Percentiles rank a stretch among this genome's conserved stretches.
phyloP scores from a whole-genome alignment of 805 yeast genomes.

The Sungouiella blattae region DNA sequence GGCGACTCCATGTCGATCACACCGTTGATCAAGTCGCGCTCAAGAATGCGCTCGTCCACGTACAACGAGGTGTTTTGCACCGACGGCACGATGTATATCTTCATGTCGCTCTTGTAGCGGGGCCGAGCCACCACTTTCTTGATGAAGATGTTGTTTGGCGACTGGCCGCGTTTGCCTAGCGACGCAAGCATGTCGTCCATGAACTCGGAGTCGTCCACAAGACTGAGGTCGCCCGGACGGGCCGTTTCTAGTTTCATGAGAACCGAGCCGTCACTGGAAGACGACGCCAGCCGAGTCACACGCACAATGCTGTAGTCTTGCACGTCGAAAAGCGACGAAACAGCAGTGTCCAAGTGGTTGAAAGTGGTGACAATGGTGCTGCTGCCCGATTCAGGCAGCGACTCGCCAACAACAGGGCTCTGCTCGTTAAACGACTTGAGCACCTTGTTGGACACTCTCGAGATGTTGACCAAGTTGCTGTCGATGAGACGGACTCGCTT shows the following conservation, averaged over 20 bases:
- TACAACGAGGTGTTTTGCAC: conserved; percentile 36
- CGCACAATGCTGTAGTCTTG: conserved; percentile 45
- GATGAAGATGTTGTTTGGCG: conserved; percentile 47
- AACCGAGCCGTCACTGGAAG: conserved; percentile 49
- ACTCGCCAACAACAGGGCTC: conserved; percentile 6
- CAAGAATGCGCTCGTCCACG: conserved; percentile 48
- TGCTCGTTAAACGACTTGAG: conserved; percentile 27
- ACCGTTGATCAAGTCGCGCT: conserved; percentile 49
- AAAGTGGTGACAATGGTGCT: conserved; percentile 26
- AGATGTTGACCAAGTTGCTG: conserved; percentile 34
- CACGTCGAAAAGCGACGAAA: conserved; percentile 38
- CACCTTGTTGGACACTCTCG: conserved; percentile 33
- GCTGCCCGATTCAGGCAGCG: conserved; percentile 4
- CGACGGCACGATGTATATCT: conserved; percentile 52
- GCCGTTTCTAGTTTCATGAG: conserved; percentile 54
- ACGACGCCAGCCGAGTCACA: conserved; percentile 53
- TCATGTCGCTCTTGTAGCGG: conserved; percentile 60
- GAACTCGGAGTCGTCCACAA: conserved; percentile 49
- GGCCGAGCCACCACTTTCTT: conserved; percentile 61
- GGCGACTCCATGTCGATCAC: conserved; percentile 34
- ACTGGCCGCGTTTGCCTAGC: conserved; percentile 40
- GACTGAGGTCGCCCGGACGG: conserved; percentile 46
- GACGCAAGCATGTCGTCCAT: conserved; percentile 35
- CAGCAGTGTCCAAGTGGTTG: conserved; percentile 45
- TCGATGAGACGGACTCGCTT: conserved; percentile 36